These are phyloP conservation scores for Petunia hybrid DNA, from an alignment of 305 asterid genomes.

Conservation along the genomic window DNA sequence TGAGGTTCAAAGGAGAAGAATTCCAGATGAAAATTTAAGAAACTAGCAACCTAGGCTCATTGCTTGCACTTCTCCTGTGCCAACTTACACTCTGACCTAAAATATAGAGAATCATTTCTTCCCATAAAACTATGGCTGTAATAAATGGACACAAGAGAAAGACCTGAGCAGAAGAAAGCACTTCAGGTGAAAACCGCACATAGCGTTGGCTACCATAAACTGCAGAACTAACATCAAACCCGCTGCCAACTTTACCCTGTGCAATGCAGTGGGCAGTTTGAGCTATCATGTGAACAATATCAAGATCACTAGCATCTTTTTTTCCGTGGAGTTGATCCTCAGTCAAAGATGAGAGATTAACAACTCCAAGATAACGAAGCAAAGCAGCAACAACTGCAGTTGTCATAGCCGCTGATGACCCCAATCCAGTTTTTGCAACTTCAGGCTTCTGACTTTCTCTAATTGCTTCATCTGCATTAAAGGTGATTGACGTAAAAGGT, in stretches of 20 bases:
- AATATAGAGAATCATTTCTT: not conserved
- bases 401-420: conserved; percentile 99
- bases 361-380: conserved; percentile 87
- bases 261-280: conserved; percentile 99
- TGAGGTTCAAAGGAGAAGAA: conserved; percentile 8
- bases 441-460: conserved; percentile 78
- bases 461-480: conserved; percentile 75
- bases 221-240: conserved; percentile 96
- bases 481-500: conserved; percentile 83
- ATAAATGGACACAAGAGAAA: conserved; percentile 9
- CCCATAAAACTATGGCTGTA: not conserved
- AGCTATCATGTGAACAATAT: conserved; percentile 83
- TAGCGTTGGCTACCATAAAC: conserved; percentile 96
- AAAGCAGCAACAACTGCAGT: conserved; percentile 93
- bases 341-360: conserved; percentile 59
- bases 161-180: conserved; percentile 93
- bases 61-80: not conserved
- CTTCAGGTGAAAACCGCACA: conserved; percentile 88
- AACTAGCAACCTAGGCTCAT: not conserved
- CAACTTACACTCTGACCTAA: not conserved
- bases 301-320: conserved; percentile 53
- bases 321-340: conserved; percentile 46
- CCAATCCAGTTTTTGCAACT: conserved; percentile 99
- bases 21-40: not conserved
- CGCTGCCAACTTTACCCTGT: conserved; percentile 98